These are phyloP conservation scores for Sporisorium exsertum DNA, from an alignment of 1,284 basidiomycete genomes.

Conservation along the genomic window DNA sequence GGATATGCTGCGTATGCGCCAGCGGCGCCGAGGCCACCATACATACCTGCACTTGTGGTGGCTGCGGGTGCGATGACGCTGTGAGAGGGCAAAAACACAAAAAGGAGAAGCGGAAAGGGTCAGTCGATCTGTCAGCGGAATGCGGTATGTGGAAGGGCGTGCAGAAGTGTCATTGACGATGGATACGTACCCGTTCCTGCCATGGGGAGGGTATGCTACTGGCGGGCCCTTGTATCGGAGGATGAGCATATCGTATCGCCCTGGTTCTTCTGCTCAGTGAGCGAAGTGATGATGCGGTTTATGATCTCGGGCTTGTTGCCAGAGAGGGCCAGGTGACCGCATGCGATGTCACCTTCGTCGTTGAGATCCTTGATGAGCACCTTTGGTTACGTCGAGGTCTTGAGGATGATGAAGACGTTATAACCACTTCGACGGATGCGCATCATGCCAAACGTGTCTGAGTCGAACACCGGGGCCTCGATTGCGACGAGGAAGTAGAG, in stretches of 20 bases:
- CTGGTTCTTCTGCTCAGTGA: constrained; percentile 34
- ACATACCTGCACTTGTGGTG: constrained; percentile 41
- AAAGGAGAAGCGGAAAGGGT: constrained; percentile 1
- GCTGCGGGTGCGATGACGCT: neutral
- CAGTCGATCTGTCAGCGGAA: neutral
- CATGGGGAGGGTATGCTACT: constrained; percentile 1
- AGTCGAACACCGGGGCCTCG: no score
- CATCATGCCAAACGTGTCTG: no score
- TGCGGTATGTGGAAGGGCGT: neutral
- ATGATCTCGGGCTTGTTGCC: constrained; percentile 60
- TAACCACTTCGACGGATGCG: no score
- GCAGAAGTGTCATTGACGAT: neutral
- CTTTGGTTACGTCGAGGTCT: no score
- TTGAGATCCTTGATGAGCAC: no score
- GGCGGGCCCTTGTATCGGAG: constrained; percentile 29
- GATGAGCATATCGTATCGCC: constrained; percentile 38
- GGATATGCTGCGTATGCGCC: constrained; percentile 29
- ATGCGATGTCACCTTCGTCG: no score
- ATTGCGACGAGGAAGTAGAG: no score
- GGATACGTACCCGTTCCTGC: constrained; percentile 20
- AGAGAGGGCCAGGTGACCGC: constrained; percentile 42
- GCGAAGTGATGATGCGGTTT: constrained; percentile 32
- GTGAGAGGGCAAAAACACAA: neutral
- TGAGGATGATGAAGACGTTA: no score
- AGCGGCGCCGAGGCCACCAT: constrained; percentile 24